Evolutionary conservation across 768 basidiomycete genomes (phyloP), one percentile per base, ranked within the genome.

Genomic region (Suillus alpinus): DNA sequence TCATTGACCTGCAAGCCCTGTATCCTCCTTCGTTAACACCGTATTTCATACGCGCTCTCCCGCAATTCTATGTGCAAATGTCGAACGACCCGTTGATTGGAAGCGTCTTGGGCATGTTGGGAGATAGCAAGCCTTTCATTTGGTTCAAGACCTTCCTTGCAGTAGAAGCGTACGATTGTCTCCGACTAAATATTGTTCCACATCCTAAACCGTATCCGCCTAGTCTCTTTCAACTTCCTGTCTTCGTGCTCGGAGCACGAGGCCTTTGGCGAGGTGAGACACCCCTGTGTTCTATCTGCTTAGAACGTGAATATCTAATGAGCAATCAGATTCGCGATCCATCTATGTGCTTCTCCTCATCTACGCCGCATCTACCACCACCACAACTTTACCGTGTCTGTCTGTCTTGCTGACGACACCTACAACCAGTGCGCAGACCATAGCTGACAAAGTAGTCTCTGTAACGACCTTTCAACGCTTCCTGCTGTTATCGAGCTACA

Each of bases 281-380:
- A 29, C 2, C 20, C 31, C 2, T 8, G 9, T n/a, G 7, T n/a
- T 59, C 5, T 60, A 29, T 41, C 14, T 9, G 16, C n/a, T 12
- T 3, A 34, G 4, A 12, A 47, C 9, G 10, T n/a, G 14, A 10
- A 50, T 41, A 51, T 63, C n/a, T 18, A 31, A 20, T 52, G 31
- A 12, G n/a, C 66, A 18, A 18, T 39, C 26, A 88, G 86, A 77
- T 59, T 81, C 79, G 1, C 77, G 72, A 7, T 71, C 73, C 14
- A 81, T 87, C 49, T 89, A 88, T 68, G 75, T 84, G 13, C 77
- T 92, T 36, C 75, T 95, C 14, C 76, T 89, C 9, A 71, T 87
- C 32, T 95, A 94, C 72, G 91, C 81, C 32, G 88, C 91, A 0
- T 91, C 89, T 0, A 88, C 91, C 3, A 79, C 83, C 0, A 94